Evolutionary conservation across 2,329 filamentous ascomycete species (phyloP), one percentile per base, ranked within the genome.

Genomic region (Aureobasidium lini): DNA sequence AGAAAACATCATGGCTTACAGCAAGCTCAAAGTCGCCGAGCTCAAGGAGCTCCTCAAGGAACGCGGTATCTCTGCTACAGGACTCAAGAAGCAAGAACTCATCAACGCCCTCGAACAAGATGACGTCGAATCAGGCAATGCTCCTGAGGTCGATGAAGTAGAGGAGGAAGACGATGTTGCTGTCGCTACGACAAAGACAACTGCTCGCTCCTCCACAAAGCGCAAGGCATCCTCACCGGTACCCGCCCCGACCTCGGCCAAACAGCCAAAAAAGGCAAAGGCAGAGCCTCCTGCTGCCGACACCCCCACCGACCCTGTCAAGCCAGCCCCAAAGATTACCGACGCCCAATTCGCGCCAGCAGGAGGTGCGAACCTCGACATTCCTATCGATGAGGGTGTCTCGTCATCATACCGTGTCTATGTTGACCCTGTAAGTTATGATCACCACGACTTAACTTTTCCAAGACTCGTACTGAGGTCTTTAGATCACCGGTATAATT

Each of bases 401-500:
- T 29, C 43, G 56, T 23, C 60, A 31, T 60, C 60, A 11, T 72
- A 72, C 57, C 65, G 66, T 10, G 89, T 95, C 34, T 85, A 87
- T 67, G 81, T 93, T 59, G 86, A 86, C 62, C 58, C 63, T 10
- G 73, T 23, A 23, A 23, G 80, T 7, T 15, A 10, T n/a, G 39
- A 15, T 37, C 9, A 37, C 36, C 9, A 10, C 1, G 72, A 80
- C 36, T 37, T 3, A 9, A 37, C 36, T 9, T 10, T 15, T 37
- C 36, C 36, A 37, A 37, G 9, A 37, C 36, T 37, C 15, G 36
- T 37, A 4, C 36, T 37, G 36, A 37, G 3, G 36, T 15, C 9
- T 37, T 37, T 23, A 23, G 23, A 23, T 31, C 50, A 42, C n/a
- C 28, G 83, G 84, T 18, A 73, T 87, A 59, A 89, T 93, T 49